Percentiles rank a stretch among this genome's conserved stretches.
Conservation (phyloP, 495 filamentous ascomycete species). For the Pyrenopolyporus hunteri region DNA sequence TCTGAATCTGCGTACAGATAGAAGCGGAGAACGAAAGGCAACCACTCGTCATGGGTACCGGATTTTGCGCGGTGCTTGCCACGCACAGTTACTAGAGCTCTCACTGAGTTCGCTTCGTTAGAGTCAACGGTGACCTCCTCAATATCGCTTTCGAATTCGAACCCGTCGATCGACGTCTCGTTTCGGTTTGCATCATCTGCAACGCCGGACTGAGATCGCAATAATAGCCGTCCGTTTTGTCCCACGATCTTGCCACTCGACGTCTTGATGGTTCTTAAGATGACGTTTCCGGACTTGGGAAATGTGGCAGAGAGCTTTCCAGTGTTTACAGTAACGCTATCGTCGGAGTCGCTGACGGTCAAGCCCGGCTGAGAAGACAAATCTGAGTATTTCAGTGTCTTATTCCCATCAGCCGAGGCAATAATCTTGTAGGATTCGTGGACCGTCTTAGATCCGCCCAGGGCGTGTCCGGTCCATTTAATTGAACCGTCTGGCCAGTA, state of each 20-base stretch:
- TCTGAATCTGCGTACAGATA: constrained; percentile 53
- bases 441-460: constrained; percentile 37
- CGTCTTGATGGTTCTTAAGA: constrained; percentile 46
- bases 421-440: constrained; percentile 37
- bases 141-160: constrained; percentile 35
- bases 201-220: constrained; percentile 46
- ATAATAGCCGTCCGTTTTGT: constrained; percentile 49
- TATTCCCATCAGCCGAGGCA: constrained; percentile 6
- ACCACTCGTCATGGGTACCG: constrained; percentile 38
- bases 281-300: constrained; percentile 42
- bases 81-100: constrained; percentile 49
- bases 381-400: neutral
- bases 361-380: constrained; percentile 1
- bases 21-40: constrained; percentile 51
- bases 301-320: constrained; percentile 48
- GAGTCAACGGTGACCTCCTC: constrained; percentile 37
- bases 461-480: constrained; percentile 56
- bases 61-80: constrained; percentile 34
- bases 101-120: constrained; percentile 34
- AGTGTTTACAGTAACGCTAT: constrained; percentile 41
- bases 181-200: constrained; percentile 28
- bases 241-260: constrained; percentile 47
- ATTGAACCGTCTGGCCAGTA: constrained; percentile 55
- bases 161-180: constrained; percentile 16
- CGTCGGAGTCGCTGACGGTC: constrained; percentile 18